These are phyloP conservation scores for Candida pseudoviswanathii DNA, from an alignment of 1,139 yeast genomes.

Conservation along the genomic window DNA sequence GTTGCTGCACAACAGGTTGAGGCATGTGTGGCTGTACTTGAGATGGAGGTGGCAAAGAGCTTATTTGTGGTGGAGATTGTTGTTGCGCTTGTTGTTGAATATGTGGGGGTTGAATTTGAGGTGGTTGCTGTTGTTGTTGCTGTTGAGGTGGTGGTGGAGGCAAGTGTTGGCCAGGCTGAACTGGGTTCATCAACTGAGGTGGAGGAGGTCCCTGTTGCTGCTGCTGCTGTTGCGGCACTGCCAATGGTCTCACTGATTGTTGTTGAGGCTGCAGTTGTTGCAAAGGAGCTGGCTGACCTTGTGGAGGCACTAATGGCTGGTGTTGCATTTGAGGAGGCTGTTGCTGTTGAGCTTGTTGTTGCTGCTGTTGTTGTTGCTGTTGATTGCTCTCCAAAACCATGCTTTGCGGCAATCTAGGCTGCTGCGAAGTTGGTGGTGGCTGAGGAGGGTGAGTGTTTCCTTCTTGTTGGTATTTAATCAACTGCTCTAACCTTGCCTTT, in stretches of 20 bases:
- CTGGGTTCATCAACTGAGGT: slow-evolving; percentile 6
- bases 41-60: slow-evolving; percentile 1
- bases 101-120: slow-evolving; percentile 2
- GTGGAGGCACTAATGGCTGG: slow-evolving; percentile 13
- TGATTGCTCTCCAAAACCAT: slow-evolving; percentile 57
- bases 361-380: slow-evolving; percentile 34
- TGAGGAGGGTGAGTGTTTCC: slow-evolving; percentile 69
- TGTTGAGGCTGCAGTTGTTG: slow-evolving; percentile 8
- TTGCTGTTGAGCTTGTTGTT: slow-evolving; percentile 25
- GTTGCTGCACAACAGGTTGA: slow-evolving; percentile 3
- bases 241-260: slow-evolving; percentile 16
- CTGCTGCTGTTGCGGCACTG: slow-evolving; percentile 11
- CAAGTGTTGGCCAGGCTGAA: slow-evolving; percentile 9
- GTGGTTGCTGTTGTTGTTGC: slow-evolving; percentile 11
- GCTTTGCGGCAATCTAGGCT: slow-evolving; percentile 57
- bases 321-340: slow-evolving; percentile 26
- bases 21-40: background rate
- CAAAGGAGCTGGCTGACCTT: slow-evolving; percentile 12
- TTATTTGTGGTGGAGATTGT: slow-evolving; percentile 4
- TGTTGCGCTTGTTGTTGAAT: slow-evolving; percentile 1
- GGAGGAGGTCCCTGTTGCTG: slow-evolving; percentile 9
- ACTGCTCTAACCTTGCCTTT: slow-evolving; percentile 85
- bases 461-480: slow-evolving; percentile 74
- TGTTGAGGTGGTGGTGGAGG: slow-evolving; percentile 15
- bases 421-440: slow-evolving; percentile 67